Evolutionary conservation across 2,329 filamentous ascomycete genomes (phyloP), one percentile per base, ranked within the genome.

Genomic region (Colletotrichum sp.): DNA sequence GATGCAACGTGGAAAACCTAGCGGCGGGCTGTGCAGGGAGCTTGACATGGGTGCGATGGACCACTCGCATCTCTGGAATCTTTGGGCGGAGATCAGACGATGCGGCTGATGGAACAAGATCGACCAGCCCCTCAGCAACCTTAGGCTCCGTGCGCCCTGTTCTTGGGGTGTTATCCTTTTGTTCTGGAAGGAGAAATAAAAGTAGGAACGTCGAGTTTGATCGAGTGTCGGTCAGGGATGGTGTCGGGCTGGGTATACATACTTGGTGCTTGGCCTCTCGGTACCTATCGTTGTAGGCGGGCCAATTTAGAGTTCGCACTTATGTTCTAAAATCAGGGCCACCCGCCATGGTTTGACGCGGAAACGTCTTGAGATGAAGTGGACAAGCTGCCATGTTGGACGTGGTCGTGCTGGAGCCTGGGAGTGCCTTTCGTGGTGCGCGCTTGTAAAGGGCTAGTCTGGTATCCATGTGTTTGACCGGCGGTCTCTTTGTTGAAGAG

Each of bases 91-190:
- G 58, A 77, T 77, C 69, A 76, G 75, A 73, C 66, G 73, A 76
- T 72, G 75, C 68, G 74, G 74, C 74, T 76, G 73, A 76, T 74
- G 75, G 75, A 76, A 76, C 65, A 67, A 77, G 64, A 76, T 77
- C 75, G 74, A 63, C 75, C 52, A 65, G 58, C 60, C 70, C 64
- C 67, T 70, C 65, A 67, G 34, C 48, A 21, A 55, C 55, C 38
- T 58, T 34, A n/a, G 36, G 64, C 38, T 64, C 69, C 34, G 57
- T 63, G 69, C 24, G 57, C 43, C 55, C 34, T 21, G 28, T 43
- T 43, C 24, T 15, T 64, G 32, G 43, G 38, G 34, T 52, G 21
- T 60, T 38, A 26, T 61, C 30, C 18, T 74, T 67, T 34, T 30
- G 28, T 63, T 72, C 63, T 63, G 69, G 69, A 64, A 75, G 36